Conservation (phyloP, 2,329 filamentous ascomycete species). For the Ascochyta viciae-villosae region DNA sequence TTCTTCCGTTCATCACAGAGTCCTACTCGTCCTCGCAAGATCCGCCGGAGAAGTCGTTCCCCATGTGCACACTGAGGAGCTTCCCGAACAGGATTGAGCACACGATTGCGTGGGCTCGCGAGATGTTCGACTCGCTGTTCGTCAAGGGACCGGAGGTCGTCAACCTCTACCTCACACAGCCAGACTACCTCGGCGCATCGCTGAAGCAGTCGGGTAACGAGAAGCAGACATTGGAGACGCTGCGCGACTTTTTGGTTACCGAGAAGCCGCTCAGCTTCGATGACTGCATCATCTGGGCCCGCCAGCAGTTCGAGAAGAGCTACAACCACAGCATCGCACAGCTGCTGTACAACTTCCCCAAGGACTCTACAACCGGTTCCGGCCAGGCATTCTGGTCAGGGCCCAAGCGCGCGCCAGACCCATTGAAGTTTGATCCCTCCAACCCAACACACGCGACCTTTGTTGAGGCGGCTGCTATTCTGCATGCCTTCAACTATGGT, state of each 20-base stretch:
- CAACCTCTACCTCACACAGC: conserved; percentile 90
- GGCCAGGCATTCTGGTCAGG: conserved; percentile 98
- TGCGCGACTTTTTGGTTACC: conserved; percentile 88
- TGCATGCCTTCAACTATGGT: conserved; percentile 97
- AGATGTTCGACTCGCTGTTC: conserved; percentile 93
- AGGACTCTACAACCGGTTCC: conserved; percentile 85
- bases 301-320: conserved; percentile 91
- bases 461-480: conserved; percentile 84
- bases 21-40: conserved; percentile 98
- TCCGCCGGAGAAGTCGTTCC: conserved; percentile 97
- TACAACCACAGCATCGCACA: conserved; percentile 98
- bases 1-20: conserved; percentile 89
- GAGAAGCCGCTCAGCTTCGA: conserved; percentile 93
- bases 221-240: conserved; percentile 88
- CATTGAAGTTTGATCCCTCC: conserved; percentile 84
- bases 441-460: conserved; percentile 90
- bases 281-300: conserved; percentile 95
- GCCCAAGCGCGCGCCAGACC: conserved; percentile 92
- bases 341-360: conserved; percentile 95
- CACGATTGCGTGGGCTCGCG: conserved; percentile 97
- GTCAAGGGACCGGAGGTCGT: conserved; percentile 92
- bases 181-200: conserved; percentile 85
- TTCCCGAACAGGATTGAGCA: conserved; percentile 99
- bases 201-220: conserved; percentile 94
- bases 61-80: conserved; percentile 96